Evolutionary conservation across 352 stramenopile genomes (phyloP), one percentile per base, ranked within the genome.

Genomic region (Phytopythium boreale): DNA sequence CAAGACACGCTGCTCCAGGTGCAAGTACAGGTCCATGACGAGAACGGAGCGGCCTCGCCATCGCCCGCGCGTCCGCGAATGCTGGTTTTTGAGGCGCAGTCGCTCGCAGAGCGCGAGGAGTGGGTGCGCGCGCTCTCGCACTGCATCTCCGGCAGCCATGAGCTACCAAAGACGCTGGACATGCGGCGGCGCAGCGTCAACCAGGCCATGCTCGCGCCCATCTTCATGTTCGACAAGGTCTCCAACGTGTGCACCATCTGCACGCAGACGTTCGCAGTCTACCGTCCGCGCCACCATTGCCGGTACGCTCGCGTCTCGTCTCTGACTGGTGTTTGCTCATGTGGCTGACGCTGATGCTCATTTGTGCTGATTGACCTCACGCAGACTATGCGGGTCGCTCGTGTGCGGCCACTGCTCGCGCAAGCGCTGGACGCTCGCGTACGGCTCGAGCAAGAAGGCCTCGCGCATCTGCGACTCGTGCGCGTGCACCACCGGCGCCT

Each of bases 151-250:
- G 82, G 85, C 22, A 82, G 69, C 36, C 67, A 74, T 27, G 71
- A 79, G 62, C 62, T 80, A 50, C 58, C 74, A 0, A 70, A 72
- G 41, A 72, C 76, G 49, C 46, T 79, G 6, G 82, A 86, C 52
- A 71, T 93, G 70, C 79, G 81, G 10, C 82, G 87, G 27, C 72
- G 77, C 4, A 89, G 82, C 50, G 71, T 95, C 66, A 90, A 88
- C 65, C 83, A 79, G 65, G 77, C 87, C 58, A 85, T 78, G 41
- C 72, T 91, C 50, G 87, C 87, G 20, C 84, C 87, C n/a, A 89
- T 95, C 69, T 89, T 92, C 65, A 90, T 95, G 76, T 95, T 93
- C 57, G 80, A 92, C 76, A 92, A 92, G 66, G 74, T 91, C 57
- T 94, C 86, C 44, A 92, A 89, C 61, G 84, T 92, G 19, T 95